phyloP scores from a whole-genome alignment of 352 stramenopile genomes.

The Phytophthora europaea region DNA sequence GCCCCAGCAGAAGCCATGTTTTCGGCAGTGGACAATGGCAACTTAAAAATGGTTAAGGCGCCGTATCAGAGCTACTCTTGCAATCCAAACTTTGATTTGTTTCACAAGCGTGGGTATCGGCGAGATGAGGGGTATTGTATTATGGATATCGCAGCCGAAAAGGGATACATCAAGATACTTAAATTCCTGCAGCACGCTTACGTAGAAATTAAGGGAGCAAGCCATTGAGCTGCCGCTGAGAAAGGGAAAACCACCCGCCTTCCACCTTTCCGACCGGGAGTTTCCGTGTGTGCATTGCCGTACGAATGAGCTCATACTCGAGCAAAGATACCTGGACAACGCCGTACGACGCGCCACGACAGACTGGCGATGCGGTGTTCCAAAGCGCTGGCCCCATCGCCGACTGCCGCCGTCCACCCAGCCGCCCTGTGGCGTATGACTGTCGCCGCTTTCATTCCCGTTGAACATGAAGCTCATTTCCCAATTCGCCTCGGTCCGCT shows the following conservation, averaged over 20 bases:
- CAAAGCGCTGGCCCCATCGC: conserved; percentile 5
- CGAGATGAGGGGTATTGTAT: not conserved
- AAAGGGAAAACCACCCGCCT: conserved; percentile 16
- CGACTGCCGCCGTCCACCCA: conserved; percentile 22
- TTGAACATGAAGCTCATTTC: conserved; percentile 26
- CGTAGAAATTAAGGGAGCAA: not conserved
- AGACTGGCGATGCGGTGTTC: conserved; percentile 2
- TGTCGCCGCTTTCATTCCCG: not conserved
- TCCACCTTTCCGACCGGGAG: conserved; percentile 12
- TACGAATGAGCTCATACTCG: conserved; percentile 35
- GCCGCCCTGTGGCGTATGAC: not conserved
- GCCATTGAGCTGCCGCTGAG: not conserved
- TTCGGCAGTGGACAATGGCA: not conserved
- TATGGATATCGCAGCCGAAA: not conserved
- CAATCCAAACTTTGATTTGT: not conserved
- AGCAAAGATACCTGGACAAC: conserved; percentile 33
- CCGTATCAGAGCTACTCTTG: not conserved
- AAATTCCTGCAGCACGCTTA: not conserved
- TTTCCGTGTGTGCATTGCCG: conserved; percentile 31
- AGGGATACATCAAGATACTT: not conserved
- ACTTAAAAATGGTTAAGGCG: not conserved
- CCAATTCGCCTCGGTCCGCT: conserved; percentile 24
- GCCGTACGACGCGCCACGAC: conserved; percentile 32
- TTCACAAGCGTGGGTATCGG: not conserved
- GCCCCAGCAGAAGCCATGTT: not conserved